Conservation (phyloP, 345 rosid species). For the Eucalyptus caleyi region DNA sequence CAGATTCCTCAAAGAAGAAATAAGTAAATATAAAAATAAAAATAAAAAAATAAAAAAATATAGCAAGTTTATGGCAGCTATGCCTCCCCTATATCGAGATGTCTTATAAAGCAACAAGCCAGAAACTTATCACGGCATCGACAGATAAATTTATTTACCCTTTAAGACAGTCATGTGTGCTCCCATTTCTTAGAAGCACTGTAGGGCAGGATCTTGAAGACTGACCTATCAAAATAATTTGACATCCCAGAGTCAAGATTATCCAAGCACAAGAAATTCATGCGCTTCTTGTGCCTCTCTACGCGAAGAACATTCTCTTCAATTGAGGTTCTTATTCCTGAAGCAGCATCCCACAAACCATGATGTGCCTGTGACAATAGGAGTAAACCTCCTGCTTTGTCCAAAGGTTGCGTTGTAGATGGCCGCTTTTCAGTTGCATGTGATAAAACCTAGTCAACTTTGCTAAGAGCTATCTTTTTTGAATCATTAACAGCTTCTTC, state of each 20-base stretch:
- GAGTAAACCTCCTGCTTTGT: not conserved
- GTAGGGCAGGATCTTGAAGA: conserved; percentile 57
- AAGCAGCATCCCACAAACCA: conserved; percentile 52
- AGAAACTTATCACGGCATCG: not conserved
- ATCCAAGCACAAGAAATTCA: conserved; percentile 48
- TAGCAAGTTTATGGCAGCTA: not conserved
- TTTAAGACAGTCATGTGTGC: conserved; percentile 8
- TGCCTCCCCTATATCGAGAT: not conserved
- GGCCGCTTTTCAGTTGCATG: conserved; percentile 7
- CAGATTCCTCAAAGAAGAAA: not conserved
- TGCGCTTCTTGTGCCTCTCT: conserved; percentile 42
- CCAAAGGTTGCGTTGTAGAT: conserved; percentile 1
- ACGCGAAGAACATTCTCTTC: conserved; percentile 51
- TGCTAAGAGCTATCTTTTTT: conserved; percentile 1
- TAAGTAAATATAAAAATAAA: not conserved
- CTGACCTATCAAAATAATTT: conserved; percentile 14
- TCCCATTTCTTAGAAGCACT: conserved; percentile 49
- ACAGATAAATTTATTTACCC: conserved; percentile 29
- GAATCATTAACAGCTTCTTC: conserved; percentile 10
- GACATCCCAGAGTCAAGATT: conserved; percentile 9
- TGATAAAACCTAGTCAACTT: not conserved
- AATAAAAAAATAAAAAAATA: not conserved
- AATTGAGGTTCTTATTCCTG: conserved; percentile 33
- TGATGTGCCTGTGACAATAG: not conserved
- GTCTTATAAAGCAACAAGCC: not conserved